phyloP scores from a whole-genome alignment of 2,329 filamentous ascomycete genomes.

The Penicillium sp. region DNA sequence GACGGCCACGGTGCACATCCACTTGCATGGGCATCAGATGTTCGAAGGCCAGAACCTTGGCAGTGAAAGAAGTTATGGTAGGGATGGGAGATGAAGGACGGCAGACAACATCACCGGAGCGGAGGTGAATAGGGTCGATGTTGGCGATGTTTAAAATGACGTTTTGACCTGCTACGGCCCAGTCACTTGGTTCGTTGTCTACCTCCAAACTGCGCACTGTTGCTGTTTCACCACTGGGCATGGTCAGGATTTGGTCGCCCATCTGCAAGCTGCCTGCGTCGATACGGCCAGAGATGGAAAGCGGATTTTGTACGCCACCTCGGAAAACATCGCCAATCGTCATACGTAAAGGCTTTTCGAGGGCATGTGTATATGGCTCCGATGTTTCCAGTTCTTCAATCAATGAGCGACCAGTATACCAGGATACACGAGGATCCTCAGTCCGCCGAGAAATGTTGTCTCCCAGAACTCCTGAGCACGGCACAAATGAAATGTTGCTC shows the following conservation, averaged over 20 bases:
- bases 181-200: slow-evolving; percentile 70
- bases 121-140: slow-evolving; percentile 79
- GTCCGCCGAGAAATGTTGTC: slow-evolving; percentile 69
- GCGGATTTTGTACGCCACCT: slow-evolving; percentile 71
- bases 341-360: slow-evolving; percentile 79
- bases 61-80: slow-evolving; percentile 70
- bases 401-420: slow-evolving; percentile 79
- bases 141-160: slow-evolving; percentile 78
- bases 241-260: slow-evolving; percentile 74
- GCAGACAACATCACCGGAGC: slow-evolving; percentile 84
- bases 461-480: slow-evolving; percentile 83
- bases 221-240: slow-evolving; percentile 78
- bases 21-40: slow-evolving; percentile 84
- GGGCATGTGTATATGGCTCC: slow-evolving; percentile 66
- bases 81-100: slow-evolving; percentile 63
- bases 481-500: slow-evolving; percentile 82
- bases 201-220: slow-evolving; percentile 78
- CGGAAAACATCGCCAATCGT: slow-evolving; percentile 86
- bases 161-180: slow-evolving; percentile 91
- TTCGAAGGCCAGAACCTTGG: slow-evolving; percentile 86
- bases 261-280: slow-evolving; percentile 80
- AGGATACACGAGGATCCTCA: slow-evolving; percentile 56
- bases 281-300: slow-evolving; percentile 82
- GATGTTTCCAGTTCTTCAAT: slow-evolving; percentile 83
- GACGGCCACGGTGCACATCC: slow-evolving; percentile 80